A percentile compares a stretch with the other conserved stretches of the same genome.
These are phyloP conservation scores for Kluyveromyces sp. DNA, from an alignment of 1,139 yeast genomes.

Conservation along the genomic window DNA sequence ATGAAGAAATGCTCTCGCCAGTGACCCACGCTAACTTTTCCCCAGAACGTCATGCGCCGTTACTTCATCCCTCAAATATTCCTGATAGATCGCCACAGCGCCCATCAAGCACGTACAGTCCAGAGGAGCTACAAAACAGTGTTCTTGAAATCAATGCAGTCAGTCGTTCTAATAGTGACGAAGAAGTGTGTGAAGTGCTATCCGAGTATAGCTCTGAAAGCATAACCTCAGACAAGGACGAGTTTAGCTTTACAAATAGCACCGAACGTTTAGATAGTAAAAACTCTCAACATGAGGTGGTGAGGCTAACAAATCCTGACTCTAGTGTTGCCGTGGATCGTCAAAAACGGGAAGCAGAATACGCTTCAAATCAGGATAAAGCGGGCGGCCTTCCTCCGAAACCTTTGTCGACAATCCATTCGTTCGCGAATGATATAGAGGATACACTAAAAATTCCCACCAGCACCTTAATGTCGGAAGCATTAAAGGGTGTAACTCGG, in stretches of 20 bases:
- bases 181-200: neutral
- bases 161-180: neutral
- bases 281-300: neutral
- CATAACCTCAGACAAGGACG: neutral
- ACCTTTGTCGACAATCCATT: slow-evolving; percentile 25
- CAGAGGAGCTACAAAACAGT: no score
- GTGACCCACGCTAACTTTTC: slow-evolving; percentile 12
- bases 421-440: slow-evolving; percentile 13
- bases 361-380: neutral
- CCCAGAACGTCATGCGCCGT: slow-evolving; percentile 8
- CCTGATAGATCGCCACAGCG: slow-evolving; percentile 21
- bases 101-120: no score
- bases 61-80: slow-evolving; percentile 3
- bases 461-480: neutral
- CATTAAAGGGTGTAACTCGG: slow-evolving; percentile 1
- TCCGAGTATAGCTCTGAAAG: slow-evolving; percentile 1
- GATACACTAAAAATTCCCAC: neutral
- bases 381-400: slow-evolving; percentile 6
- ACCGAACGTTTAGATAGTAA: neutral
- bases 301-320: neutral
- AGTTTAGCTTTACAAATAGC: slow-evolving; percentile 2
- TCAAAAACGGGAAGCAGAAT: no score
- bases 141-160: no score
- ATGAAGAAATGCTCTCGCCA: slow-evolving; percentile 11
- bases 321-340: no score